Percentiles rank a stretch among this genome's conserved stretches.
These are phyloP conservation scores for Sphaerostilbella broomeana DNA, from an alignment of 2,329 filamentous ascomycete species.

Conservation along the genomic window DNA sequence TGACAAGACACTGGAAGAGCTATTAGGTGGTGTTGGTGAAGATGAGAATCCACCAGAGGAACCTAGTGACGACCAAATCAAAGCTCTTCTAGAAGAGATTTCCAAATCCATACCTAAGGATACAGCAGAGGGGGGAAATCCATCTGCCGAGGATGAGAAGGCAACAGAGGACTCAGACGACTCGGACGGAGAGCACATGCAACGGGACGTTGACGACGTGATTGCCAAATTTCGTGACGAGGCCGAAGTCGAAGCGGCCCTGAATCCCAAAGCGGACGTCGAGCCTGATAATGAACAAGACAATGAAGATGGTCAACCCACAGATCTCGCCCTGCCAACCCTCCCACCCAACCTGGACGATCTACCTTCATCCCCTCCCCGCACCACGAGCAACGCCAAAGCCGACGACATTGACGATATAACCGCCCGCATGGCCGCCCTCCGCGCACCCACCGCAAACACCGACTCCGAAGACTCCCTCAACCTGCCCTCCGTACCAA, in stretches of 20 bases:
- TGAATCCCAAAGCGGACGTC: too few relatives aligned
- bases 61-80: slow-evolving; percentile 28
- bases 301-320: slow-evolving; percentile 9
- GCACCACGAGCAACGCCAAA: slow-evolving; percentile 15
- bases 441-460: slow-evolving; percentile 32
- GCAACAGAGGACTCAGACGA: slow-evolving; percentile 29
- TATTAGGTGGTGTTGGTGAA: slow-evolving; percentile 38
- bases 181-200: slow-evolving; percentile 47
- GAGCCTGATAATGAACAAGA: background rate
- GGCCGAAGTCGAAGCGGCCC: slow-evolving; percentile 28
- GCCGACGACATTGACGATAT: slow-evolving; percentile 38
- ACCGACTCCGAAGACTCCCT: slow-evolving; percentile 30
- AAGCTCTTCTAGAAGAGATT: slow-evolving; percentile 32
- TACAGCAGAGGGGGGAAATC: background rate
- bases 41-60: slow-evolving; percentile 23
- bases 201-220: slow-evolving; percentile 36
- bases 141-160: slow-evolving; percentile 5
- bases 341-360: slow-evolving; percentile 40
- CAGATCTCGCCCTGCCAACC: slow-evolving; percentile 36
- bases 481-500: slow-evolving; percentile 44
- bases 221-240: slow-evolving; percentile 43
- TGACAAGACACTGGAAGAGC: slow-evolving; percentile 46
- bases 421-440: slow-evolving; percentile 45
- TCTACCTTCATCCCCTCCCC: slow-evolving; percentile 23
- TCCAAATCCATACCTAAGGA: slow-evolving; percentile 27